Base-by-base conservation (phyloP, 306 rosid species). In the Cucumis cinereus region DNA sequence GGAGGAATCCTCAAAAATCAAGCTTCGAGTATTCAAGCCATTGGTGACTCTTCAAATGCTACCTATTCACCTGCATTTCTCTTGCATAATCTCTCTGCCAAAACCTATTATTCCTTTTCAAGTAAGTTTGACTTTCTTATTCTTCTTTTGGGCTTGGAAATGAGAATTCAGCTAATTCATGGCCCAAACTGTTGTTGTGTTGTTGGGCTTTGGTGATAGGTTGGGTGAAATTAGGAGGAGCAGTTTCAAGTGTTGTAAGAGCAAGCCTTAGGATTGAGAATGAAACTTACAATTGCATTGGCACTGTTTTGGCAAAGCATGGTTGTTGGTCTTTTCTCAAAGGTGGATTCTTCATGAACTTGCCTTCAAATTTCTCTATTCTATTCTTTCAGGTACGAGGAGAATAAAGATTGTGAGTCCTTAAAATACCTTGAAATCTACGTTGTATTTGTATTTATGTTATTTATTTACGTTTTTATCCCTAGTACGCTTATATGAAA, bases 301-400 rank as follows among this genome's bases (percentile, higher is more conserved):
- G 95, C 8, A 87, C 92, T 20, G 94, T 89, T 75, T 81, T 84
- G 22, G 94, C 97, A 26, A 91, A 80, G 80, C n/a, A 11, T 63
- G 91, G 91, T 66, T 93, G 97, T 78, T 93, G 98, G 97, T 93
- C 98, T 49, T 91, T 93, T 74, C 96, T 93, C 28, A 93, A 93
- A 81, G 98, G 98, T 53, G 98, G 98, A n/a, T 93, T 91, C 84
- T 78, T 88, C 63, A 78, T 87, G 1, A 28, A 73, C 22, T 81
- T 76, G 1, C 77, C 86, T 19, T 87, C 97, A 4, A 81, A 67
- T 64, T 75, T 79, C 22, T 86, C 96, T 22, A 22, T 66, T 2
- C 79, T 93, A 64, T 85, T 62, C 81, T 90, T 93, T 82, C 84
- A 85, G 90, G 98, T 93, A 43, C 20, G 62, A 24, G 17, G 26